Evolutionary conservation across 345 rosid genomes (phyloP).

Genomic region (Rhizophora apiculata): DNA sequence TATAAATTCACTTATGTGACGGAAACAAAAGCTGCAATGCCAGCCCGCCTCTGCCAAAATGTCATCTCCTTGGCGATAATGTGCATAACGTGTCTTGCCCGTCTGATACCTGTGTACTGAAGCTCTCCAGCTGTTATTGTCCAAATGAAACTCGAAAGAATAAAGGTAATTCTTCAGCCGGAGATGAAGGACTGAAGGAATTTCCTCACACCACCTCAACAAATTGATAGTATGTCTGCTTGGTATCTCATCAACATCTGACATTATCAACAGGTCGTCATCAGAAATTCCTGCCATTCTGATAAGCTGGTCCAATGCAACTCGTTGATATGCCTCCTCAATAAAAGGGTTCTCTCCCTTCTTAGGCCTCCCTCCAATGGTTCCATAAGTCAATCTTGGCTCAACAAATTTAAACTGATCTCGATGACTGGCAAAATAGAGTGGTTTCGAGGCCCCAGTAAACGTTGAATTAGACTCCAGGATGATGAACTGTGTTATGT

Average conservation of each 20-base stretch:
- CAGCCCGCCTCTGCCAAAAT: slow-evolving; percentile 36
- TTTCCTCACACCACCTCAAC: slow-evolving; percentile 37
- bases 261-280: slow-evolving; percentile 38
- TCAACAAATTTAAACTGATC: slow-evolving; percentile 31
- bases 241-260: slow-evolving; percentile 40
- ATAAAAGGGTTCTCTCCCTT: slow-evolving; percentile 37
- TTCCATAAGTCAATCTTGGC: slow-evolving; percentile 29
- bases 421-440: slow-evolving; percentile 21
- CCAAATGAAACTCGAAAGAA: slow-evolving; percentile 33
- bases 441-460: slow-evolving; percentile 27
- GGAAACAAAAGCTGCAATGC: slow-evolving; percentile 46
- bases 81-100: slow-evolving; percentile 32
- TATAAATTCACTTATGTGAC: slow-evolving; percentile 28
- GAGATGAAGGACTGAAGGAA: slow-evolving; percentile 30
- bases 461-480: slow-evolving; percentile 38
- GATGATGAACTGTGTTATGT: slow-evolving; percentile 29
- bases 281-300: slow-evolving; percentile 33
- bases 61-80: slow-evolving; percentile 26
- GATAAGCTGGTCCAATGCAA: slow-evolving; percentile 33
- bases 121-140: slow-evolving; percentile 39
- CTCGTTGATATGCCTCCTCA: slow-evolving; percentile 37
- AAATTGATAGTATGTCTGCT: slow-evolving; percentile 35
- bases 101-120: slow-evolving; percentile 30
- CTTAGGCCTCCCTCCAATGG: slow-evolving; percentile 28
- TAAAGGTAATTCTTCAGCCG: slow-evolving; percentile 32